These are phyloP conservation scores for Chaetomium globosum DNA, from an alignment of 2,329 filamentous ascomycete species.

Conservation along the genomic window DNA sequence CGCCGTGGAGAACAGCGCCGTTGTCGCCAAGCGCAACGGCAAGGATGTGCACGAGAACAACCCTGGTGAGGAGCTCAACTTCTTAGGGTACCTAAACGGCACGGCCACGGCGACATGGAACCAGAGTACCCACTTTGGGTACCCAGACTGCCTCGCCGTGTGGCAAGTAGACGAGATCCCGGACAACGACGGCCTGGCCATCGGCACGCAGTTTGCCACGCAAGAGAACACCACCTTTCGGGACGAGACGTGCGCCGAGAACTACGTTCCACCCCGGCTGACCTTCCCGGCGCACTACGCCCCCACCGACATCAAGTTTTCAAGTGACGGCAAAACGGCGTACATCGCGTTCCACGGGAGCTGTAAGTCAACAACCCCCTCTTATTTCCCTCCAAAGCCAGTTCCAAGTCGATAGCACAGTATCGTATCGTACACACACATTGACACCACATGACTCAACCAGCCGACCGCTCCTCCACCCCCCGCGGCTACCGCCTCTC, in stretches of 20 bases:
- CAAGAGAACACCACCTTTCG: slow-evolving; percentile 42
- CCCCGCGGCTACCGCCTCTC: slow-evolving; percentile 53
- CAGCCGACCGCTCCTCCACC: slow-evolving; percentile 47
- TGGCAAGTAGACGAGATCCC: slow-evolving; percentile 59
- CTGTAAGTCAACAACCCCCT: slow-evolving; percentile 50
- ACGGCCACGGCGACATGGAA: slow-evolving; percentile 31
- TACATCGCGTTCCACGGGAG: slow-evolving; percentile 71
- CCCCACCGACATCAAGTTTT: slow-evolving; percentile 71
- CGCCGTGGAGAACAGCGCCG: slow-evolving; percentile 71
- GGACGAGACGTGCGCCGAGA: slow-evolving; percentile 49
- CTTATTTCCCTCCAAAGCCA: background rate
- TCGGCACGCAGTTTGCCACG: slow-evolving; percentile 55
- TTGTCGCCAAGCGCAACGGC: slow-evolving; percentile 61
- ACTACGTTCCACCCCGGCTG: slow-evolving; percentile 56
- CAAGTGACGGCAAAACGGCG: slow-evolving; percentile 54
- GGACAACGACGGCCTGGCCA: slow-evolving; percentile 45
- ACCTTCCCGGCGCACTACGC: slow-evolving; percentile 66
- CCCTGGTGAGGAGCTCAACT: slow-evolving; percentile 75
- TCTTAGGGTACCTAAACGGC: slow-evolving; percentile 60
- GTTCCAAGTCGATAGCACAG: too few species aligned
- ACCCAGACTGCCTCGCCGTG: slow-evolving; percentile 67
- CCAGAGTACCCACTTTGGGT: slow-evolving; percentile 58
- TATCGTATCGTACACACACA: background rate
- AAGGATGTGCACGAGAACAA: slow-evolving; percentile 68
- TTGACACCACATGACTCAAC: background rate